A percentile compares a stretch with the other conserved stretches of the same genome.
phyloP scores from a whole-genome alignment of 805 yeast species.

The Candida verbasci region DNA sequence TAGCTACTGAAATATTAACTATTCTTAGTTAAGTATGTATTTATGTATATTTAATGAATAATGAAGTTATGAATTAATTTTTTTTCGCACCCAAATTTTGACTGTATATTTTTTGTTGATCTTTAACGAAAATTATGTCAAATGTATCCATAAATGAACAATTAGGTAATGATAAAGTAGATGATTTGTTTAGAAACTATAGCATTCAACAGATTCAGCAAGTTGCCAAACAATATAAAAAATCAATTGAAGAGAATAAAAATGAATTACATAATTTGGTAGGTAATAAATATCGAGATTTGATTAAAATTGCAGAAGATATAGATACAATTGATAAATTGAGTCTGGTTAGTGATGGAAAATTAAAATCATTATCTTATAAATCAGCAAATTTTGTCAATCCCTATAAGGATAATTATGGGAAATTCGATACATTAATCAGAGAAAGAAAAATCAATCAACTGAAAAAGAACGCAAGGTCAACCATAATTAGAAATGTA shows the following conservation, averaged over 20 bases:
- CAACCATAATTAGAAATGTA: conserved; percentile 24
- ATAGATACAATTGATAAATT: conserved; percentile 27
- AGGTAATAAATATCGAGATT: conserved; percentile 38
- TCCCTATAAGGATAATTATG: conserved; percentile 16
- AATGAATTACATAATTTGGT: conserved; percentile 33
- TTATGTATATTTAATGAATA: conserved; percentile 1
- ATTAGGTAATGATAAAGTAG: conserved; percentile 36
- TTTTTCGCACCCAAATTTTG: not conserved
- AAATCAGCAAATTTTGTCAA: conserved; percentile 21
- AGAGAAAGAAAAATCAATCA: conserved; percentile 14
- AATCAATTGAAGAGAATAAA: conserved; percentile 24
- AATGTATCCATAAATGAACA: not conserved
- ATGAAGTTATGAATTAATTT: not conserved
- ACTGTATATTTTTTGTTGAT: conserved; percentile 1
- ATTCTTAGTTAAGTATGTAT: not conserved
- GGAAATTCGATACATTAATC: conserved; percentile 17
- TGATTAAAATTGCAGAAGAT: conserved; percentile 41
- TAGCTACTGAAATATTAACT: conserved; percentile 23
- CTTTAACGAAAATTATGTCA: not conserved
- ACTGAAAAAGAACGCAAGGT: conserved; percentile 17
- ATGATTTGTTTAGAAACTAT: conserved; percentile 29
- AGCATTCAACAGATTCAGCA: conserved; percentile 30
- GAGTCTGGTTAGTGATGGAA: conserved; percentile 19
- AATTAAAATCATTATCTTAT: conserved; percentile 30
- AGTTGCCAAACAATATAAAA: conserved; percentile 24